phyloP scores from a whole-genome alignment of 2,329 filamentous ascomycete genomes.

The Plenodomus biglobosus region DNA sequence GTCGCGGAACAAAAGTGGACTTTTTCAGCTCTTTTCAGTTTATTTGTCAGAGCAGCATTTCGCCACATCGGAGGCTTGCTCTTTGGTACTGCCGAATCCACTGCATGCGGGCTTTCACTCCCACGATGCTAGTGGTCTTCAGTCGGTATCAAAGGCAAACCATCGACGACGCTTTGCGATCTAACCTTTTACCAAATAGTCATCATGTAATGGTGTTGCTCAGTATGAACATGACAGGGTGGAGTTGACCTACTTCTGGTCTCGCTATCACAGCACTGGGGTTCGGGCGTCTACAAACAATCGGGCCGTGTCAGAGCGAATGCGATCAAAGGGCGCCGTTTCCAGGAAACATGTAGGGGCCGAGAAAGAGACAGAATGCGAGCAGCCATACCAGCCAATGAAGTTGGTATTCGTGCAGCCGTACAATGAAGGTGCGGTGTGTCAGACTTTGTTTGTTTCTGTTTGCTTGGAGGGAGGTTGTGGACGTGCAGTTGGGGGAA shows the following conservation, averaged over 20 bases:
- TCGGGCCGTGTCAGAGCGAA: constrained; percentile 2
- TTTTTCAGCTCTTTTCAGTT: constrained; percentile 27
- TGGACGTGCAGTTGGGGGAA: neutral
- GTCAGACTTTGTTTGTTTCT: too few relatives aligned
- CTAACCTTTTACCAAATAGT: constrained; percentile 42
- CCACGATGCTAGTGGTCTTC: constrained; percentile 7
- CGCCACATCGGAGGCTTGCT: constrained; percentile 28
- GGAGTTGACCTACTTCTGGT: constrained; percentile 6
- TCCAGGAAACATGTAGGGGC: constrained; percentile 1
- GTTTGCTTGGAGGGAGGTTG: neutral
- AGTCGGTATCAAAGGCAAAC: constrained; percentile 17
- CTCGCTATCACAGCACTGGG: neutral
- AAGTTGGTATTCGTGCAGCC: neutral
- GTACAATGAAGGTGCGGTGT: too few relatives aligned
- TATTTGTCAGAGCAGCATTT: constrained; percentile 27
- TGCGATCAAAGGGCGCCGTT: neutral
- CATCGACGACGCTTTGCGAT: constrained; percentile 25
- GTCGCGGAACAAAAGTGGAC: too few relatives aligned
- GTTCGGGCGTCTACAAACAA: too few relatives aligned
- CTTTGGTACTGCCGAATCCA: constrained; percentile 6
- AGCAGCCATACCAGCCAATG: constrained; percentile 1
- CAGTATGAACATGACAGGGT: neutral
- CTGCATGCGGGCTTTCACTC: constrained; percentile 6
- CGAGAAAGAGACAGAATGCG: neutral
- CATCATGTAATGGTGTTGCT: constrained; percentile 18